Base-by-base conservation (phyloP, 225 moss, liverwort and hornwort genomes). In the Neckera pumila region DNA sequence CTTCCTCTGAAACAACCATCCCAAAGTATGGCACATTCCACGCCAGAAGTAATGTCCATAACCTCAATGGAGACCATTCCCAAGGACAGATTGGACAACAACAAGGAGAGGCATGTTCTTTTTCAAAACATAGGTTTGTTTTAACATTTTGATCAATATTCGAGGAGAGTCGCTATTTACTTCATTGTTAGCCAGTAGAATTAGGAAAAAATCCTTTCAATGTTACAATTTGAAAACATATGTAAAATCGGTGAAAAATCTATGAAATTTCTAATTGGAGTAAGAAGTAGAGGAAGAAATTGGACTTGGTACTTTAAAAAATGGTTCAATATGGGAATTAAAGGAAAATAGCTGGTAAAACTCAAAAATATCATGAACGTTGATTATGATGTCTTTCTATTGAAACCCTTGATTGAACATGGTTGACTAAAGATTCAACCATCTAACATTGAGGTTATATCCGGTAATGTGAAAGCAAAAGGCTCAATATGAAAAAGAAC, bases 131-230 rank as follows among this genome's bases (percentile, higher is more conserved):
- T 28, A 45, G 40, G 9, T 1, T 72, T 72, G 10, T 43, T 72
- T 43, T 28, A 28, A 28, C 10, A 47, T 47, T 30, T 11, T 18
- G 8, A 70, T 40, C 4, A 4, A n/a, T 67, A 13, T 38, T n/a
- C 1, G 1, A 3, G 6, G 3, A 67, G n/a, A 22, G 22, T 1
- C 1, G 2, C 7, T 7, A 22, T 22, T n/a, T 25, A 40, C 14
- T 8, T 40, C 26, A 40, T 70, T 70, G 14, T 26, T 70, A 42
- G 9, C 42, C 0, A 3, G 4, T 42, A 4, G 14, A 70, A 40
- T 26, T 40, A 40, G 14, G 40, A 25, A 25, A 70, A 40, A n/a
- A 4, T 9, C 17, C 3, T 2, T 1, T n/a, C n/a, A n/a, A n/a
- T n/a, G 3, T 26, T 71, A 15, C 15, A 70, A 40, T 40, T 70